A percentile compares a stretch with the other conserved stretches of the same genome.
Conservation (phyloP, 805 yeast genomes). For the Saccharomyces kudriavzevii region DNA sequence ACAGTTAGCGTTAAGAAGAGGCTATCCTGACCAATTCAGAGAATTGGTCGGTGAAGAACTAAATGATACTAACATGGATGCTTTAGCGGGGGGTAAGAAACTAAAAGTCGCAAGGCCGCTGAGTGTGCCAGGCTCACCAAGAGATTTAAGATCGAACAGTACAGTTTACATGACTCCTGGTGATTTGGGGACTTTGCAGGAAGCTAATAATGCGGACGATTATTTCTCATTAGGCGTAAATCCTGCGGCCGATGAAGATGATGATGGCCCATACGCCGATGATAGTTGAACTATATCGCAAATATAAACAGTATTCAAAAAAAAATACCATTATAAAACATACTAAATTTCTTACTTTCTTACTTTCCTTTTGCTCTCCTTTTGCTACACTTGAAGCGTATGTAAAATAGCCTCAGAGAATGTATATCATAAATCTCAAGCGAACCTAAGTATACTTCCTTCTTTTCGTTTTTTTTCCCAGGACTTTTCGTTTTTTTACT, state of each 20-base stretch:
- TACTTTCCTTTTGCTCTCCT: neutral
- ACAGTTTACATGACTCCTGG: constrained; percentile 91
- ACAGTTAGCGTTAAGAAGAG: constrained; percentile 82
- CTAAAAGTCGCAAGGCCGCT: constrained; percentile 82
- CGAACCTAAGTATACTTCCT: neutral
- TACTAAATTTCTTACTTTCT: neutral
- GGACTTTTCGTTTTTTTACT: too few relatives aligned
- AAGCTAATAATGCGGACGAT: constrained; percentile 73
- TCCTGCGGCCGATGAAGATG: constrained; percentile 31
- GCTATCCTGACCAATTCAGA: constrained; percentile 79
- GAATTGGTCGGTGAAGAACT: constrained; percentile 28
- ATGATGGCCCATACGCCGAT: constrained; percentile 38
- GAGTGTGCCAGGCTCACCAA: constrained; percentile 96
- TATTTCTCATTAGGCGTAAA: constrained; percentile 43
- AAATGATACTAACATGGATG: constrained; percentile 24
- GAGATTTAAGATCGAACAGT: constrained; percentile 35
- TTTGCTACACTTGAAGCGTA: neutral
- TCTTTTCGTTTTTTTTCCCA: neutral
- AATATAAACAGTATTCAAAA: constrained; percentile 34
- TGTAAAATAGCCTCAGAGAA: neutral
- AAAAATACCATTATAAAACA: neutral
- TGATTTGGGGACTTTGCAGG: constrained; percentile 93
- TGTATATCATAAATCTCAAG: neutral
- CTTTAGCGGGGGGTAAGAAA: constrained; percentile 34
- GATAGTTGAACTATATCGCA: neutral